These are phyloP conservation scores for Pilobolus umbonatus DNA, from an alignment of 192 early-diverging fungal species.

Conservation along the genomic window DNA sequence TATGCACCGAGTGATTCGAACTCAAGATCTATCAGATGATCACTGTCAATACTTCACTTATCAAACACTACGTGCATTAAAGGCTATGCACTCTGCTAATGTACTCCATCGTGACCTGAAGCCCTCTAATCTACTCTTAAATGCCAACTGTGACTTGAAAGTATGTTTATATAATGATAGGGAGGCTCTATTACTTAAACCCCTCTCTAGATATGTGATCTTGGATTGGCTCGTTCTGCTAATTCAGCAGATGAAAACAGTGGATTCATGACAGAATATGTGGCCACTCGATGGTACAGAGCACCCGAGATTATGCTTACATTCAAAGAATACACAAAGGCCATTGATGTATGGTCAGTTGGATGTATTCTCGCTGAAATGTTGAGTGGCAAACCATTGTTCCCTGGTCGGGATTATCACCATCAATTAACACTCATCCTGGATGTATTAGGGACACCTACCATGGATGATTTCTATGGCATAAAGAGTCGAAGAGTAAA, in stretches of 20 bases:
- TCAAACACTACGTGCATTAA: constrained; percentile 93
- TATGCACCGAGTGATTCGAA: constrained; percentile 94
- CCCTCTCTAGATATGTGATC: constrained; percentile 84
- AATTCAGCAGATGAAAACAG: constrained; percentile 76
- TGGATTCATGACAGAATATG: constrained; percentile 95
- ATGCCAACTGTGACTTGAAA: constrained; percentile 89
- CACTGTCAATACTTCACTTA: constrained; percentile 99
- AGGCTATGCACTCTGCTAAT: constrained; percentile 98
- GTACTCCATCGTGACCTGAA: constrained; percentile 98
- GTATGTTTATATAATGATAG: constrained; percentile 24
- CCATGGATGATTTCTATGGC: constrained; percentile 76
- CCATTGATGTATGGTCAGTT: constrained; percentile 92
- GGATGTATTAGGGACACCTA: constrained; percentile 96
- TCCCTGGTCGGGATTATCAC: constrained; percentile 87
- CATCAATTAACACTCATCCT: constrained; percentile 96
- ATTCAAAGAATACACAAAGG: constrained; percentile 98
- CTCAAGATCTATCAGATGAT: constrained; percentile 90
- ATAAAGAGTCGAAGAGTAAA: constrained; percentile 66
- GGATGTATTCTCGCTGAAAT: constrained; percentile 87
- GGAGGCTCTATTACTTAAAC: neutral
- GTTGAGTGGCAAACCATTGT: constrained; percentile 74
- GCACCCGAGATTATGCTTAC: constrained; percentile 96
- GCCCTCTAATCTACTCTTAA: constrained; percentile 85
- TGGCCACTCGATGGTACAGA: constrained; percentile 92
- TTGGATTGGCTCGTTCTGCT: constrained; percentile 93